phyloP scores from a whole-genome alignment of 441 rosid genomes.

The Gossypium gossypioides region DNA sequence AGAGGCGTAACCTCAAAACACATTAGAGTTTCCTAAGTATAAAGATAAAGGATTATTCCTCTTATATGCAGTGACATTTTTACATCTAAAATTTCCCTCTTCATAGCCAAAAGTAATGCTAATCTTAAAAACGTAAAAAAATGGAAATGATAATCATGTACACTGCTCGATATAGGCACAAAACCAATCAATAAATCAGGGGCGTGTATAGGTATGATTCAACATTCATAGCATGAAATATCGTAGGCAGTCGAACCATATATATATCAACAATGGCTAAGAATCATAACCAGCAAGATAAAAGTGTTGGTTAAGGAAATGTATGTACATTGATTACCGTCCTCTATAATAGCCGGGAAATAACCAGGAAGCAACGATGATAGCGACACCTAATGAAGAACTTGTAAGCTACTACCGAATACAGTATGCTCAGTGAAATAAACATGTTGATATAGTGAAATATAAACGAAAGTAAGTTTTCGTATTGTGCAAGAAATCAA shows the following conservation, averaged over 20 bases:
- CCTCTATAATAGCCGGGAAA: too few relatives aligned
- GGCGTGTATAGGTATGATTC: background rate
- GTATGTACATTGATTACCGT: too few relatives aligned
- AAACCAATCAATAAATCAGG: background rate
- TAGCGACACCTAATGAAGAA: background rate
- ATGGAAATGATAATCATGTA: background rate
- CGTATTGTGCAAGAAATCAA: background rate
- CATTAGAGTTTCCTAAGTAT: background rate
- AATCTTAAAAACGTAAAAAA: background rate
- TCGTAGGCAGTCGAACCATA: background rate
- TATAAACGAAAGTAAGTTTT: background rate
- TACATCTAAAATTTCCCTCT: background rate
- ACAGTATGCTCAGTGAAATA: background rate
- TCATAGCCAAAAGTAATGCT: background rate
- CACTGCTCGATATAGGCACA: background rate
- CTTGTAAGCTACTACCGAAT: background rate
- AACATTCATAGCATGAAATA: background rate
- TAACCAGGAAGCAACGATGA: background rate
- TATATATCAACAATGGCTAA: background rate
- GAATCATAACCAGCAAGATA: background rate
- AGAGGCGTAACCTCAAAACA: background rate
- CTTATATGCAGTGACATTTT: background rate
- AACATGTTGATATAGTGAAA: background rate
- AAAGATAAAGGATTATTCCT: background rate
- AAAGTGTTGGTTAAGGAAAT: too few relatives aligned